Evolutionary conservation across 345 rosid genomes (phyloP).

Genomic region (Laguncularia racemosa): DNA sequence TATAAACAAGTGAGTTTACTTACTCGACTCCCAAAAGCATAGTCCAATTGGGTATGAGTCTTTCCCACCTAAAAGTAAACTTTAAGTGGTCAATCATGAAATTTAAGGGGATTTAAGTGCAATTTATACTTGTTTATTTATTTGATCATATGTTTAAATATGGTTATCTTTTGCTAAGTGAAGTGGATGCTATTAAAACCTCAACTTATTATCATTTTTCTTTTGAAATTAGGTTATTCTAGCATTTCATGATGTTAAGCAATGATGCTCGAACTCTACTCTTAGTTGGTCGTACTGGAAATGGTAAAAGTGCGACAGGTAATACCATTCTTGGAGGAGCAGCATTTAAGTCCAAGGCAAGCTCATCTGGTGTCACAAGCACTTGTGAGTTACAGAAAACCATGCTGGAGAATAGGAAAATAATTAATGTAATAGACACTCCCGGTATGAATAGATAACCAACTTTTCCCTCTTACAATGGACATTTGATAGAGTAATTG

Average conservation of each 20-base stretch:
- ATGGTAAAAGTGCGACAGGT: conserved; percentile 92
- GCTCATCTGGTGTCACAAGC: conserved; percentile 61
- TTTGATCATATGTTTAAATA: too few relatives aligned
- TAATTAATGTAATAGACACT: conserved; percentile 78
- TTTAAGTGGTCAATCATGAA: too few relatives aligned
- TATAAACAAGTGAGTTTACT: too few relatives aligned
- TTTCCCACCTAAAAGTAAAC: too few relatives aligned
- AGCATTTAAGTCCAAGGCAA: conserved; percentile 64
- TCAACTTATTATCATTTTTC: too few relatives aligned
- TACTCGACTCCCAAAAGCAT: too few relatives aligned
- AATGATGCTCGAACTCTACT: conserved; percentile 79
- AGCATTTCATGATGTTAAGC: conserved; percentile 29
- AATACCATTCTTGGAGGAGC: conserved; percentile 69
- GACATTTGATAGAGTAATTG: not conserved
- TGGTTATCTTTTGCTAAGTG: too few relatives aligned
- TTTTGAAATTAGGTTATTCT: too few relatives aligned
- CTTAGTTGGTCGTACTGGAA: conserved; percentile 85
- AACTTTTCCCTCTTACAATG: not conserved
- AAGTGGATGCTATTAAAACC: too few relatives aligned
- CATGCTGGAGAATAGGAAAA: conserved; percentile 46
- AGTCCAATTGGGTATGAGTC: too few relatives aligned
- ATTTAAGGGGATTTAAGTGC: too few relatives aligned
- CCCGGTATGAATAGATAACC: conserved; percentile 46
- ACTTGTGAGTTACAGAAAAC: conserved; percentile 59
- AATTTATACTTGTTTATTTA: too few relatives aligned